Evolutionary conservation across 2,329 filamentous ascomycete genomes (phyloP).

Genomic region (Orbilia oligospora): DNA sequence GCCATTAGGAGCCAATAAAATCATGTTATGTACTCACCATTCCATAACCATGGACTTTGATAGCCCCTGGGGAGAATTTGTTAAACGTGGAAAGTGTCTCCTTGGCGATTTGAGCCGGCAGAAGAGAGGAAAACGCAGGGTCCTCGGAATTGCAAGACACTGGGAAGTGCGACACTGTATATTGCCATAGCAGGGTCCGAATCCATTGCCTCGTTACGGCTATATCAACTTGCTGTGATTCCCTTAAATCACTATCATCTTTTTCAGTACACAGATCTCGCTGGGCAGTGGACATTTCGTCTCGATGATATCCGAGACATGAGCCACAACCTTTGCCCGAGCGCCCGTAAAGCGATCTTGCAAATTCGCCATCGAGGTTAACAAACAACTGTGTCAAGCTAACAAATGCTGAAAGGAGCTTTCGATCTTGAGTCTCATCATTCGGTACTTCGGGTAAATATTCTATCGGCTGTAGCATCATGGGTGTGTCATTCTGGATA

Average conservation of each 20-base stretch:
- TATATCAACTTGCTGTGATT: constrained; percentile 6
- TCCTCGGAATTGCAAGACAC: constrained; percentile 4
- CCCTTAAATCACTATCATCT: background rate
- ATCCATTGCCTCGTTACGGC: constrained; percentile 1
- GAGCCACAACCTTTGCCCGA: background rate
- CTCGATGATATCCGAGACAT: constrained; percentile 4
- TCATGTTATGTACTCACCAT: constrained; percentile 12
- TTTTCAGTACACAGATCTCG: background rate
- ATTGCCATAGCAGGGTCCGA: constrained; percentile 2
- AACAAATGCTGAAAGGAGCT: background rate
- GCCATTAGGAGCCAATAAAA: too few species aligned
- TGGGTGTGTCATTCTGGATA: constrained; percentile 10
- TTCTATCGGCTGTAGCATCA: constrained; percentile 3
- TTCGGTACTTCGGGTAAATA: constrained; percentile 1
- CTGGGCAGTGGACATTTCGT: constrained; percentile 2
- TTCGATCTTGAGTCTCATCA: background rate
- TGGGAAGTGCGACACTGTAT: background rate
- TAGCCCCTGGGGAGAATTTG: constrained; percentile 5
- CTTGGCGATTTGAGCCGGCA: constrained; percentile 2
- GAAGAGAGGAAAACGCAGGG: background rate
- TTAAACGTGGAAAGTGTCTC: constrained; percentile 17
- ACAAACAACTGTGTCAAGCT: background rate
- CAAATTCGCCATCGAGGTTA: constrained; percentile 2
- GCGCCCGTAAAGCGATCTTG: background rate
- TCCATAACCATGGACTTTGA: constrained; percentile 5